Base-by-base conservation (phyloP, 2,329 filamentous ascomycete species). In the Chalara sp. region DNA sequence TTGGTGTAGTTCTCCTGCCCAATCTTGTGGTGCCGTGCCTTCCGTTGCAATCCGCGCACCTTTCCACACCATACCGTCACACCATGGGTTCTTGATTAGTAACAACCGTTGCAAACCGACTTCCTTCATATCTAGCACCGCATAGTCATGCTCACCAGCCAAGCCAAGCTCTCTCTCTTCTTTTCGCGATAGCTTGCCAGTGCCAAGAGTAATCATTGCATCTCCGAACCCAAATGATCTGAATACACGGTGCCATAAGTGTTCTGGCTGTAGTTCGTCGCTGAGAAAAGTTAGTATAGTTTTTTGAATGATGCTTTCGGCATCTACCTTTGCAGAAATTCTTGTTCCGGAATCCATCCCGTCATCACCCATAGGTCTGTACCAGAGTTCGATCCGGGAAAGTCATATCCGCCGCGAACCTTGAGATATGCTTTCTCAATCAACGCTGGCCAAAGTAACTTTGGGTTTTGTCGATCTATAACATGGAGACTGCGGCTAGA, bases 361-460 rank as follows among this genome's bases (percentile, higher is more conserved):
- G 87, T 95, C 49, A 99, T 70, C 1, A 95, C 86, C 81, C 89
- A 95, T 4, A 99, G 71, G 68, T 99, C 93, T 2, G 92, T 97
- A 8, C 89, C 91, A 1, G 92, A 97, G 66, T 97, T 97, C 63
- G 93, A 97, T 6, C 93, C 93, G 0, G 93, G 92, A 58, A 99
- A 99, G 63, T 99, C 91, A 66, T 99, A 99, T 33, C 93, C 93
- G 31, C 93, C 93, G 50, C 92, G 81, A 8, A 97, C 82, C 71
- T 97, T 99, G 1, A 99, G 74, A 60, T 99, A 99, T 0, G 93
- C 93, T 65, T 99, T 99, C 66, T 99, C 93, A 12, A 97, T 73
- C 5, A 99, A 75, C 2, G 92, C 90, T 5, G 93, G 93, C 90
- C 92, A 97, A 11, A 97, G 70, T 11, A 95, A 74, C n/a, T 72